Percentiles rank a stretch among this genome's conserved stretches.
Evolutionary conservation across 2,329 filamentous ascomycete species (phyloP).

Genomic region (Neodidymelliopsis sp.): DNA sequence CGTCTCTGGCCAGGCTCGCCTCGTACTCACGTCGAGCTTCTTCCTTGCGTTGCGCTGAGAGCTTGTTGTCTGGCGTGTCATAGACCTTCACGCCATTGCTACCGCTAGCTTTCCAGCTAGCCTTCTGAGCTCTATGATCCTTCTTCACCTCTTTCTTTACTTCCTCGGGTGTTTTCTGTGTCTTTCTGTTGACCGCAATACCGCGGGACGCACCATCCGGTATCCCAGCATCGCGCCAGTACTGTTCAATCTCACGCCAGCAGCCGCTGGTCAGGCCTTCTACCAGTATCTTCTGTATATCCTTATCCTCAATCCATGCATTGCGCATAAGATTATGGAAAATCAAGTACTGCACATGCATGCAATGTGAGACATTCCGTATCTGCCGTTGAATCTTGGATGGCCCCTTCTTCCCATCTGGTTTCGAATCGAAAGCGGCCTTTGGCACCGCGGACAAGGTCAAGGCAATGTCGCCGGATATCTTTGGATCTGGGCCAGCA

Average conservation of each 20-base stretch:
- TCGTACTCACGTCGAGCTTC: conserved; percentile 13
- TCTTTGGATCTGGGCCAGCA: conserved; percentile 53
- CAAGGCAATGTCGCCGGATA: conserved; percentile 75
- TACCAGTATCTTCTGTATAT: conserved; percentile 44
- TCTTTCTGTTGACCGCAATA: conserved; percentile 63
- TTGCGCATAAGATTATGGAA: conserved; percentile 82
- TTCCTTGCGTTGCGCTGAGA: conserved; percentile 9
- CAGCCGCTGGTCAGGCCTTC: conserved; percentile 39
- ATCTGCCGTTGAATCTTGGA: conserved; percentile 84
- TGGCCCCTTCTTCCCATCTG: conserved; percentile 79
- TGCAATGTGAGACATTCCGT: conserved; percentile 79
- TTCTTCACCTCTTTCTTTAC: conserved; percentile 65
- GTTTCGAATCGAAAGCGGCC: conserved; percentile 40
- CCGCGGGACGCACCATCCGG: conserved; percentile 82
- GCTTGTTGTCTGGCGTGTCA: conserved; percentile 32
- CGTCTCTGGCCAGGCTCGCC: conserved; percentile 20
- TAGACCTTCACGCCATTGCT: conserved; percentile 46
- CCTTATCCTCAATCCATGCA: conserved; percentile 46
- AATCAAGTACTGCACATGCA: conserved; percentile 86
- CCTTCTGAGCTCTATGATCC: conserved; percentile 21
- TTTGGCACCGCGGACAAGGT: conserved; percentile 60
- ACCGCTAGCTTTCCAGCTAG: conserved; percentile 53
- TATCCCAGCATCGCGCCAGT: conserved; percentile 77
- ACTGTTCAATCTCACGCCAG: conserved; percentile 47
- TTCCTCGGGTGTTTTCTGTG: conserved; percentile 73